phyloP scores from a whole-genome alignment of 2,329 filamentous ascomycete genomes.

The Calonectria montana region DNA sequence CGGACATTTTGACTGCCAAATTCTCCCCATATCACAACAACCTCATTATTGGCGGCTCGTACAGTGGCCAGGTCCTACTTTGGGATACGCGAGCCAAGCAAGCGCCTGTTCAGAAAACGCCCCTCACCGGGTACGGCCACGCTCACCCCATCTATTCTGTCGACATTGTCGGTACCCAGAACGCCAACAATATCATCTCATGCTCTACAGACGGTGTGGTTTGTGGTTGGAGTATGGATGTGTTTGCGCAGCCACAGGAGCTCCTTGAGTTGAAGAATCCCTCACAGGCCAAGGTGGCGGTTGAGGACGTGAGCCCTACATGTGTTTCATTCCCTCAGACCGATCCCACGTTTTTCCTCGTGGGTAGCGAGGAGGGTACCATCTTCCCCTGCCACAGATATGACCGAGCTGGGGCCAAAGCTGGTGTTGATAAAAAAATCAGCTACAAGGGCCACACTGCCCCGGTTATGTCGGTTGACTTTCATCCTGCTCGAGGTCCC shows the following conservation, averaged over 20 bases:
- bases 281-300: slow-evolving; percentile 78
- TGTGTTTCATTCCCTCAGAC: slow-evolving; percentile 95
- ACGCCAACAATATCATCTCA: slow-evolving; percentile 98
- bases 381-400: slow-evolving; percentile 98
- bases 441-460: slow-evolving; percentile 91
- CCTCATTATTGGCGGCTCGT: slow-evolving; percentile 93
- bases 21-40: slow-evolving; percentile 99
- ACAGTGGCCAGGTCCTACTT: slow-evolving; percentile 94
- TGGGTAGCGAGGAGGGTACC: slow-evolving; percentile 94
- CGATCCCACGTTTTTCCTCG: slow-evolving; percentile 97
- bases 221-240: slow-evolving; percentile 97
- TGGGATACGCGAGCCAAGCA: slow-evolving; percentile 96
- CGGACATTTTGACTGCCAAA: slow-evolving; percentile 93
- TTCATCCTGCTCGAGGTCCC: slow-evolving; percentile 91
- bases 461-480: slow-evolving; percentile 95
- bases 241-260: slow-evolving; percentile 97
- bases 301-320: slow-evolving; percentile 94
- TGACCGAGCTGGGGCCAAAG: slow-evolving; percentile 96
- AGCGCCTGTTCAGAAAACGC: slow-evolving; percentile 93
- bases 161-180: slow-evolving; percentile 96
- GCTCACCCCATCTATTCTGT: slow-evolving; percentile 97
- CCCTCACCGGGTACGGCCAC: slow-evolving; percentile 92
- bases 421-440: slow-evolving; percentile 89
- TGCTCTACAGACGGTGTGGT: slow-evolving; percentile 97
- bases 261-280: slow-evolving; percentile 89